Conservation (phyloP, 257 asterid species). For the Galeopsis tetrahit region DNA sequence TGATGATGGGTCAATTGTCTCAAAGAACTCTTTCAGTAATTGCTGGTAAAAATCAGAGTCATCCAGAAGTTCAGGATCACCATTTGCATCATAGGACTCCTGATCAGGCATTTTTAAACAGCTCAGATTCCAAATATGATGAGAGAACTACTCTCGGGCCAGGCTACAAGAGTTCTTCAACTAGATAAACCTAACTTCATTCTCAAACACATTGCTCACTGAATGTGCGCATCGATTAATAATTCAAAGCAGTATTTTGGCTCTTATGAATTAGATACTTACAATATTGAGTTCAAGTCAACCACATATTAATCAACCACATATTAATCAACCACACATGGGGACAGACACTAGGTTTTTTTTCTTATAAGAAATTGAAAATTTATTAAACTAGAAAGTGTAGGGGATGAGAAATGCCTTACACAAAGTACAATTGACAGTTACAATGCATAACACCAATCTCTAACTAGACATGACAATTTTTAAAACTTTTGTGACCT, state of each 20-base stretch:
- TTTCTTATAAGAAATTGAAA: not conserved
- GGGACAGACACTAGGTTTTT: not conserved
- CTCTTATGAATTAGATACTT: not conserved
- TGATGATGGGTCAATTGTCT: conserved; percentile 83
- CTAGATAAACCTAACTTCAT: conserved; percentile 9
- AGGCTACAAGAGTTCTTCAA: not conserved
- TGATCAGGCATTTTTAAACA: conserved; percentile 36
- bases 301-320: conserved; percentile 6
- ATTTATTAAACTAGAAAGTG: too few species aligned
- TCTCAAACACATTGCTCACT: not conserved
- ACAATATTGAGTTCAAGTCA: conserved; percentile 6
- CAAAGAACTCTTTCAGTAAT: conserved; percentile 85
- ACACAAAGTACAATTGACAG: not conserved
- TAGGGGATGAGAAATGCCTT: not conserved
- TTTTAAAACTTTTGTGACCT: not conserved
- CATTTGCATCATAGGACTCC: conserved; percentile 51
- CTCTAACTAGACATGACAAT: not conserved
- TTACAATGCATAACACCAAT: not conserved
- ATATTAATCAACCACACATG: conserved; percentile 2
- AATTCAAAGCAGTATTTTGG: not conserved
- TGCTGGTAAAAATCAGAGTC: conserved; percentile 92
- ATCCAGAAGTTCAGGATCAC: conserved; percentile 87
- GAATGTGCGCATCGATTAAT: not conserved
- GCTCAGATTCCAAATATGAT: conserved; percentile 1
- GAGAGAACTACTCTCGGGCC: conserved; percentile 1